These are phyloP conservation scores for Claviceps citrina DNA, from an alignment of 2,329 filamentous ascomycete genomes.

Conservation along the genomic window DNA sequence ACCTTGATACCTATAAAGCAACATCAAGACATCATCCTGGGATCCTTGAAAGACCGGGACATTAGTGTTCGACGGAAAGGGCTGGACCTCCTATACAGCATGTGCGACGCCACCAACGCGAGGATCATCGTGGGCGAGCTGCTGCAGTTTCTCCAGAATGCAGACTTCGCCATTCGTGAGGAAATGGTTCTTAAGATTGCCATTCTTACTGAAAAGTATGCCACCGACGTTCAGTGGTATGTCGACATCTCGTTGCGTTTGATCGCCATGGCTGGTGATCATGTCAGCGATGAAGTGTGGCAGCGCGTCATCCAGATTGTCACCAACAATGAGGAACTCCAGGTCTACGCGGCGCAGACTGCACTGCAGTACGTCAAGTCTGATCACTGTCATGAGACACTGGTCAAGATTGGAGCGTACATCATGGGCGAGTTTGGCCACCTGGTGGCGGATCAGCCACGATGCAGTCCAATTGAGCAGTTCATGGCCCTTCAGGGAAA, in stretches of 20 bases:
- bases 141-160: conserved; percentile 84
- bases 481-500: conserved; percentile 86
- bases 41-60: conserved; percentile 84
- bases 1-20: conserved; percentile 96
- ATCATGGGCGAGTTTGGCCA: conserved; percentile 95
- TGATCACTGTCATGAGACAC: conserved; percentile 86
- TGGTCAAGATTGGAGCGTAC: conserved; percentile 96
- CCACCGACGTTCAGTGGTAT: conserved; percentile 97
- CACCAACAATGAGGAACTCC: conserved; percentile 95
- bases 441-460: conserved; percentile 78
- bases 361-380: conserved; percentile 84
- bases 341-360: conserved; percentile 90
- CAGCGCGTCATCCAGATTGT: conserved; percentile 97
- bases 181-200: conserved; percentile 99
- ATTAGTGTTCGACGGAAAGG: conserved; percentile 95
- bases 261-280: conserved; percentile 91
- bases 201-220: conserved; percentile 95
- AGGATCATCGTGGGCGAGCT: conserved; percentile 87
- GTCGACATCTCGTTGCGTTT: conserved; percentile 91
- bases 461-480: conserved; percentile 93
- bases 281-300: conserved; percentile 98
- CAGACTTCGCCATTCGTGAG: conserved; percentile 93
- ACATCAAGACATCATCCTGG: conserved; percentile 90
- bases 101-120: conserved; percentile 95
- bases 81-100: conserved; percentile 93